Evolutionary conservation across 2,329 filamentous ascomycete genomes (phyloP).

Genomic region (Furcasterigmium furcatum): DNA sequence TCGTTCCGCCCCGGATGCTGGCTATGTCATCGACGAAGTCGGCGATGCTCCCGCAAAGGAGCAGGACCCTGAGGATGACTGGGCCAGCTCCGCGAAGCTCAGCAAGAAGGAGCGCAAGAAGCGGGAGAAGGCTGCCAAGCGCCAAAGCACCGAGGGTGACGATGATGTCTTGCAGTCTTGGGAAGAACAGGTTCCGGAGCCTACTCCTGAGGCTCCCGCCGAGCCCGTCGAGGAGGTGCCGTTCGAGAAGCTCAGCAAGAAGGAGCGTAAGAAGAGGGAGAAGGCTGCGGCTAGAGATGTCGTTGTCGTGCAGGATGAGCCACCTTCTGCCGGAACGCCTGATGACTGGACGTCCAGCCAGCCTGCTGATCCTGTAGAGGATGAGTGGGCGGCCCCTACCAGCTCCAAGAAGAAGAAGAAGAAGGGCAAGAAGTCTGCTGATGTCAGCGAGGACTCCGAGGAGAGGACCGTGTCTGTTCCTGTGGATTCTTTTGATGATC

Average conservation of each 20-base stretch:
- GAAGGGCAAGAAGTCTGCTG: constrained; percentile 23
- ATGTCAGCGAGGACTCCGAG: constrained; percentile 13
- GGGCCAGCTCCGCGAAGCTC: constrained; percentile 23
- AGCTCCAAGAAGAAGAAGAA: constrained; percentile 19
- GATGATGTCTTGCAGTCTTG: background rate
- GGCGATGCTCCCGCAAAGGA: constrained; percentile 28
- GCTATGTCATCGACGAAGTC: constrained; percentile 45
- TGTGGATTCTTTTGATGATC: constrained; percentile 23
- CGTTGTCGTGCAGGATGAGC: constrained; percentile 22
- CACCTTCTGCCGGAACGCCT: constrained; percentile 1
- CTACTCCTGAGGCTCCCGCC: constrained; percentile 5
- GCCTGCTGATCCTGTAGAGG: constrained; percentile 15
- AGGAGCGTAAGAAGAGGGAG: constrained; percentile 38
- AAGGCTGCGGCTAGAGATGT: constrained; percentile 24
- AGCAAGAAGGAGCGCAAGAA: constrained; percentile 49
- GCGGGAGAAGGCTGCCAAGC: constrained; percentile 36
- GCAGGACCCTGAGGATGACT: constrained; percentile 16
- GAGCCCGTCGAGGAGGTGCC: constrained; percentile 14
- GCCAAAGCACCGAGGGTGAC: constrained; percentile 23
- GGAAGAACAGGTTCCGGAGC: constrained; percentile 2
- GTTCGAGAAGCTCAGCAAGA: constrained; percentile 23
- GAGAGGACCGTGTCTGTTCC: constrained; percentile 23
- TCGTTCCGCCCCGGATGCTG: constrained; percentile 25
- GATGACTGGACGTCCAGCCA: constrained; percentile 8
- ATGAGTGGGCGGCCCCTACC: constrained; percentile 22